A percentile compares a stretch with the other conserved stretches of the same genome.
These are phyloP conservation scores for Salix suchowensis DNA, from an alignment of 345 rosid species.

Conservation along the genomic window DNA sequence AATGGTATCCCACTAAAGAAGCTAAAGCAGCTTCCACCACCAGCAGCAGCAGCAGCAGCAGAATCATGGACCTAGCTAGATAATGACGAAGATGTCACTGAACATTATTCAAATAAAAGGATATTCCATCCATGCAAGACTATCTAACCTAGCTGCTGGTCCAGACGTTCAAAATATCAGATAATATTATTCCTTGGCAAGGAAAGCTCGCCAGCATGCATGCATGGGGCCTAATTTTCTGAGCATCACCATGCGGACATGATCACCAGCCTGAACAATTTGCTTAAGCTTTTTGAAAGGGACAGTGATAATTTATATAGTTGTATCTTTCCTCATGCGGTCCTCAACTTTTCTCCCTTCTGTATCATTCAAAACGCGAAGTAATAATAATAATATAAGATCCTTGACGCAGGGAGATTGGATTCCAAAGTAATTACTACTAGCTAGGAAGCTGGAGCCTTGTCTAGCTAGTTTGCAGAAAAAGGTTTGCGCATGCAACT, in stretches of 20 bases:
- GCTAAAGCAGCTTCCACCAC: not conserved
- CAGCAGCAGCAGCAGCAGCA: not conserved
- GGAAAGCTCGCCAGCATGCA: not conserved
- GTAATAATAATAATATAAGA: not conserved
- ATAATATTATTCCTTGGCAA: not conserved
- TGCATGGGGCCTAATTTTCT: slow-evolving; percentile 28
- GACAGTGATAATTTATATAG: not conserved
- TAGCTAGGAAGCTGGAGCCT: not conserved
- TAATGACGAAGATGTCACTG: not conserved
- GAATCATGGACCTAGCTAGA: not conserved
- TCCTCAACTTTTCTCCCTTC: not conserved
- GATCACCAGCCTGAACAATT: slow-evolving; percentile 15
- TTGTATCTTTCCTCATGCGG: not conserved
- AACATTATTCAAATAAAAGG: not conserved
- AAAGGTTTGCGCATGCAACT: not conserved
- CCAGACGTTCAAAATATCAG: not conserved
- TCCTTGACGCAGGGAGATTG: not conserved
- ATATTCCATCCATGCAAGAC: not conserved
- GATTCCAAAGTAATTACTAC: not conserved
- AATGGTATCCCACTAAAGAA: not conserved
- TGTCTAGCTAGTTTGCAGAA: not conserved
- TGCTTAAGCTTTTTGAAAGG: not conserved
- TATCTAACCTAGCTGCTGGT: not conserved
- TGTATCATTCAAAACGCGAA: not conserved
- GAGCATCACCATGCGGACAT: slow-evolving; percentile 32